Evolutionary conservation across 1,139 yeast species (phyloP).

Genomic region (Keqinozyma sinolaborantium): DNA sequence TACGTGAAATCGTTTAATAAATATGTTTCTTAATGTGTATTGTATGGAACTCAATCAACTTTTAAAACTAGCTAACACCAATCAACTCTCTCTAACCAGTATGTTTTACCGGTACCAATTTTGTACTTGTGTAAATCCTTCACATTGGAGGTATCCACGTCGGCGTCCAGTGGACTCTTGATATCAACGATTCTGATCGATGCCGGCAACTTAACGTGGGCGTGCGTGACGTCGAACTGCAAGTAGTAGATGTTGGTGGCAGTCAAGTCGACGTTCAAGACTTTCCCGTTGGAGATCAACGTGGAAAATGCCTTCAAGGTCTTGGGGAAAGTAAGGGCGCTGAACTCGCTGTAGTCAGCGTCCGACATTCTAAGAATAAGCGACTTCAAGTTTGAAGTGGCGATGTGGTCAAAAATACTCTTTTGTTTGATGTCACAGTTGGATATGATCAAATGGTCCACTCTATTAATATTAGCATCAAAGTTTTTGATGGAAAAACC

Average conservation of each 20-base stretch:
- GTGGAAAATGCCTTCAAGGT: not conserved
- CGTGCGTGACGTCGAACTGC: not conserved
- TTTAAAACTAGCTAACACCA: no score
- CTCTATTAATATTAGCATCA: not conserved
- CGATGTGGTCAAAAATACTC: not conserved
- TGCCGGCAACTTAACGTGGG: not conserved
- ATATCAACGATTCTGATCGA: not conserved
- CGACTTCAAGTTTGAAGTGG: not conserved
- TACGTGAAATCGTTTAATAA: not conserved
- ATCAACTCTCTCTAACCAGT: not conserved
- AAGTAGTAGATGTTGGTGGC: not conserved
- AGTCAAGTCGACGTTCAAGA: not conserved
- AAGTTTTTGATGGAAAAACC: not conserved
- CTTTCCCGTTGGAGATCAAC: not conserved
- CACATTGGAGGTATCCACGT: not conserved
- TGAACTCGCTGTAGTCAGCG: not conserved
- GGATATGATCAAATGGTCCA: not conserved
- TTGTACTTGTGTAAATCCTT: not conserved
- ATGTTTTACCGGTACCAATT: not conserved
- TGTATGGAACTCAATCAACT: no score
- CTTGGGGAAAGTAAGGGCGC: not conserved
- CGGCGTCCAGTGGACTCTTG: not conserved
- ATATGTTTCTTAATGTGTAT: not conserved
- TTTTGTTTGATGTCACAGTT: not conserved
- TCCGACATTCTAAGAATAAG: not conserved